phyloP scores from a whole-genome alignment of 225 moss, liverwort and hornwort species.

The Marchantia polymorpha region DNA sequence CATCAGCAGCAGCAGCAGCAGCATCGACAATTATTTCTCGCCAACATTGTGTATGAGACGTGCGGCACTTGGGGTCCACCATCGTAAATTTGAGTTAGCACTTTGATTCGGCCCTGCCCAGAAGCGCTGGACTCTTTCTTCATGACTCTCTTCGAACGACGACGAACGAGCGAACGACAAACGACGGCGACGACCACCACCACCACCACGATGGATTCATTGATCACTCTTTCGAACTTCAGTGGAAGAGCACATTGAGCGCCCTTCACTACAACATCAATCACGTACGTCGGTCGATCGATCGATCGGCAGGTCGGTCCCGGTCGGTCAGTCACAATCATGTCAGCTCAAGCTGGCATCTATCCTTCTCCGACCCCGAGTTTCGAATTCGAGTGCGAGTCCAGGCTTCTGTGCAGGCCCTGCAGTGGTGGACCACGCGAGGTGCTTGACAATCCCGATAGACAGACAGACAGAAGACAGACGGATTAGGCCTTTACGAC shows the following conservation, averaged over 20 bases:
- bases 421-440: slow-evolving; percentile 44
- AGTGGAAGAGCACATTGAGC: neutral
- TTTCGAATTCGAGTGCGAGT: slow-evolving; percentile 20
- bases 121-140: slow-evolving; percentile 43
- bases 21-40: slow-evolving; percentile 17
- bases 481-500: slow-evolving; percentile 3
- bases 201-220: neutral
- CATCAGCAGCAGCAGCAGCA: slow-evolving; percentile 1
- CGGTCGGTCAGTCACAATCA: neutral
- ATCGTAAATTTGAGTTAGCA: slow-evolving; percentile 15
- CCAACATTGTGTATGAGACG: slow-evolving; percentile 17
- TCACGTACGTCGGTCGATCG: neutral
- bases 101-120: slow-evolving; percentile 35
- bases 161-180: neutral
- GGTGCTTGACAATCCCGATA: slow-evolving; percentile 35
- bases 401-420: slow-evolving; percentile 43
- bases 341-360: slow-evolving; percentile 29
- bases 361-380: neutral
- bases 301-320: neutral
- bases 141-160: neutral
- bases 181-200: neutral
- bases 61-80: slow-evolving; percentile 41
- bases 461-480: neutral
- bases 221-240: neutral
- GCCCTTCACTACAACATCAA: neutral